A percentile compares a stretch with the other conserved stretches of the same genome.
These are phyloP conservation scores for Aquilaria yunnanensis DNA, from an alignment of 345 rosid genomes.

Conservation along the genomic window DNA sequence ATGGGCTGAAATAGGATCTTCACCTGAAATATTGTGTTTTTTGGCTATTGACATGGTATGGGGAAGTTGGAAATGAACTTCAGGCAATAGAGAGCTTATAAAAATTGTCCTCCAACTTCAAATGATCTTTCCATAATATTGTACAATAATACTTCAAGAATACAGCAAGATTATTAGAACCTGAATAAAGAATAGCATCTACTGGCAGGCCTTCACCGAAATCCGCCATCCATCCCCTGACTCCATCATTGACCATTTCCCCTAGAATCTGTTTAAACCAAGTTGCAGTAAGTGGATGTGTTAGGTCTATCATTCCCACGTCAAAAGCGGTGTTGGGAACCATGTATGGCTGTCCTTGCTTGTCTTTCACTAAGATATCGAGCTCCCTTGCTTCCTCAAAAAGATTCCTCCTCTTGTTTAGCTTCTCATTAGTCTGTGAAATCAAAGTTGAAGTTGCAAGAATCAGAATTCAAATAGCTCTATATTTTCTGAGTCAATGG, in stretches of 20 bases:
- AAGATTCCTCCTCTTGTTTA: slow-evolving; percentile 44
- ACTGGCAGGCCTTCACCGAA: slow-evolving; percentile 77
- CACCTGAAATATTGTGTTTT: slow-evolving; percentile 31
- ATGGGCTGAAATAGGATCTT: slow-evolving; percentile 63
- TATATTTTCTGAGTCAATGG: slow-evolving; percentile 3
- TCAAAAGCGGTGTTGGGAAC: slow-evolving; percentile 71
- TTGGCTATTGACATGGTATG: neutral
- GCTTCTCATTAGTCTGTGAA: slow-evolving; percentile 40
- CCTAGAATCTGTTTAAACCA: slow-evolving; percentile 65
- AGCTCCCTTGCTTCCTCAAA: slow-evolving; percentile 58
- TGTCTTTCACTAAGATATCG: slow-evolving; percentile 52
- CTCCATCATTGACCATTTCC: slow-evolving; percentile 67
- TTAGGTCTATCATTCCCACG: slow-evolving; percentile 75
- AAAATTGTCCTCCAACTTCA: no score
- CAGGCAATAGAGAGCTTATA: no score
- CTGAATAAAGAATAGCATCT: slow-evolving; percentile 58
- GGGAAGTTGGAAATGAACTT: no score
- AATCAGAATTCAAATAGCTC: neutral
- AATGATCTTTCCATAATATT: neutral
- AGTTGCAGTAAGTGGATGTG: slow-evolving; percentile 48
- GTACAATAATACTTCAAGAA: neutral
- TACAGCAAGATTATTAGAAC: slow-evolving; percentile 18
- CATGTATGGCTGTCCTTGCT: slow-evolving; percentile 50
- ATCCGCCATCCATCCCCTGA: slow-evolving; percentile 84
- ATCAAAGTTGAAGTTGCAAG: slow-evolving; percentile 12